phyloP scores from a whole-genome alignment of 352 stramenopile genomes.

The Phytophthora meadii region DNA sequence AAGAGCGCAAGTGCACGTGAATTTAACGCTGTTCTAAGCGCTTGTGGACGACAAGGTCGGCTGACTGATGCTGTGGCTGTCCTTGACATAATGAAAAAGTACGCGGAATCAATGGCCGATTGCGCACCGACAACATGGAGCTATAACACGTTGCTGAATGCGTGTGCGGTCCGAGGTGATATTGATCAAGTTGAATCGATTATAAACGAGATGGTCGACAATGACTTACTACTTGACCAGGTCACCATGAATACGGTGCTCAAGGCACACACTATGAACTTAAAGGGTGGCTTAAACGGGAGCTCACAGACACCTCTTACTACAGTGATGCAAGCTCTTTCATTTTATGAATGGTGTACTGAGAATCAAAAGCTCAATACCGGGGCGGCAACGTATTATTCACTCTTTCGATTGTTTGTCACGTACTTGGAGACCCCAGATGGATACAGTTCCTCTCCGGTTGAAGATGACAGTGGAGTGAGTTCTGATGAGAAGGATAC shows the following conservation, averaged over 20 bases:
- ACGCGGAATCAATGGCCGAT: conserved; percentile 13
- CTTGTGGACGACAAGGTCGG: conserved; percentile 42
- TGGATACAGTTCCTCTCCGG: conserved; percentile 1
- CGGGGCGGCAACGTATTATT: conserved; percentile 50
- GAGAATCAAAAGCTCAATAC: conserved; percentile 35
- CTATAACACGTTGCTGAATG: conserved; percentile 63
- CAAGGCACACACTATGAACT: conserved; percentile 39
- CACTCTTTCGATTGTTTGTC: conserved; percentile 61
- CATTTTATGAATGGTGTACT: conserved; percentile 44
- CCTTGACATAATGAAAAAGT: conserved; percentile 45
- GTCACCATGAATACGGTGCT: conserved; percentile 67
- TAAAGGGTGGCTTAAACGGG: conserved; percentile 16
- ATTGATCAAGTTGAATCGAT: conserved; percentile 38
- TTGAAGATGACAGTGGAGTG: neutral
- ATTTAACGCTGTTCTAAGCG: conserved; percentile 49
- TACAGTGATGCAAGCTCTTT: conserved; percentile 37
- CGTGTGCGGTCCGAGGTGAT: conserved; percentile 42
- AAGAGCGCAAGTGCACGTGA: conserved; percentile 23
- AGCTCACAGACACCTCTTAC: conserved; percentile 24
- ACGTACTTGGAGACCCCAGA: conserved; percentile 40
- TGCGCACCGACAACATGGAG: conserved; percentile 35
- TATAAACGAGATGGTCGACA: conserved; percentile 46
- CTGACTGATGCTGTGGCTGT: conserved; percentile 43
- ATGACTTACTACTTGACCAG: conserved; percentile 34
- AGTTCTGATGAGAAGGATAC: conserved; percentile 13